Base-by-base conservation (phyloP, 495 filamentous ascomycete genomes). In the Jackrogersella minutella region DNA sequence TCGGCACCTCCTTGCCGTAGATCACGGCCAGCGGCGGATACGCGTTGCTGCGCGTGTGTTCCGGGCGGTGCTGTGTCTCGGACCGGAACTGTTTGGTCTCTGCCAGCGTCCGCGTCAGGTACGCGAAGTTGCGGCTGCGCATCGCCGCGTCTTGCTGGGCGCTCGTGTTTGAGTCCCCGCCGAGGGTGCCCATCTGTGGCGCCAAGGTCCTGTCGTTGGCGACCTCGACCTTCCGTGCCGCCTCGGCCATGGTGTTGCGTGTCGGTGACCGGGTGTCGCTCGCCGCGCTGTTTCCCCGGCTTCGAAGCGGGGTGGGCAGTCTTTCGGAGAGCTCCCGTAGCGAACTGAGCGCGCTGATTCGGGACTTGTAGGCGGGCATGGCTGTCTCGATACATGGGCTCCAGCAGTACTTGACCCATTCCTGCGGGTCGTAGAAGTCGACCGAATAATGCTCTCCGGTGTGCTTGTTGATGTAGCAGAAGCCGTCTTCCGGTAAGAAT, bases 21-120 rank as follows among this genome's bases (percentile, higher is more conserved):
- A 98, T 82, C n/a, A 97, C 84, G 0, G 92, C 86, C 9, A 90
- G 77, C 0, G 94, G 93, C 7, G 94, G 94, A 68, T 98, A 97
- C 2, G 66, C 63, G 73, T 96, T 94, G 5, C 75, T 63, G 1
- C 72, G 67, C n/a, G 87, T 85, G 66, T 90, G 89, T 2, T 68
- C 37, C 0, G 87, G 80, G 3, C 81, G 76, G 77, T 88, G 88
- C 3, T 81, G 75, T 1, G 95, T 85, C 60, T 92, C 89, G 39
- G 80, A 71, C 59, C 93, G 92, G 82, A 97, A 98, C 9, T 76
- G 78, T 52, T 87, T 86, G 13, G 84, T 87, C 21, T 89, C 85
- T 16, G 84, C 77, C 0, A 98, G 86, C 0, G 90, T 94, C 63
- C 93, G 91, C 7, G 78, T 71, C 1, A 98, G 90, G 74, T 98